These are phyloP conservation scores for Ogataea philodendri DNA, from an alignment of 805 yeast species.

Conservation along the genomic window DNA sequence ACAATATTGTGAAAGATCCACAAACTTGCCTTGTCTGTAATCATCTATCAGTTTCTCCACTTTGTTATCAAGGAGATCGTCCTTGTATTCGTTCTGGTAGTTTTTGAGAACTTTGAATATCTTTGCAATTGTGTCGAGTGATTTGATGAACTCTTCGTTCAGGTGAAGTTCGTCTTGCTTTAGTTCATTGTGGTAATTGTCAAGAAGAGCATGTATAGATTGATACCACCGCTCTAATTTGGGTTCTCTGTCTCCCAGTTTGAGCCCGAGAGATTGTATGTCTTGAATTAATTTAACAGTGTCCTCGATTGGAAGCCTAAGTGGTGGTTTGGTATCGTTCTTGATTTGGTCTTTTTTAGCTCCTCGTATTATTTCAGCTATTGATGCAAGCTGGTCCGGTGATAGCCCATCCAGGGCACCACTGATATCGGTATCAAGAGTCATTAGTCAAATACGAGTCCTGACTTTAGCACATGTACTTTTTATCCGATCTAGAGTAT, in stretches of 20 bases:
- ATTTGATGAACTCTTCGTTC: constrained; percentile 24
- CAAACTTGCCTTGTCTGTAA: constrained; percentile 19
- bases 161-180: constrained; percentile 16
- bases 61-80: constrained; percentile 17
- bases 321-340: constrained; percentile 1
- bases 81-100: constrained; percentile 15
- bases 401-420: constrained; percentile 12
- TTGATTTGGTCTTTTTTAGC: constrained; percentile 3
- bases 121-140: constrained; percentile 28
- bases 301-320: constrained; percentile 7
- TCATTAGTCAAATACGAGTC: no score
- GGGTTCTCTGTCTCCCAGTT: constrained; percentile 16
- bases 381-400: constrained; percentile 14
- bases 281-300: constrained; percentile 14
- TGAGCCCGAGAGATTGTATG: constrained; percentile 12
- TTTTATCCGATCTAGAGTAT: background rate
- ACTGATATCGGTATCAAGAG: background rate
- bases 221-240: constrained; percentile 18
- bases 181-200: constrained; percentile 13
- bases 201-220: constrained; percentile 7
- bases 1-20: constrained; percentile 22
- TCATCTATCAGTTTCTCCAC: constrained; percentile 24
- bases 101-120: constrained; percentile 20
- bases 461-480: no score
- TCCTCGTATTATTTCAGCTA: constrained; percentile 10